Percentiles rank a stretch among this genome's conserved stretches.
Conservation (phyloP, 2,329 filamentous ascomycete genomes). For the Aplosporella prunicola region DNA sequence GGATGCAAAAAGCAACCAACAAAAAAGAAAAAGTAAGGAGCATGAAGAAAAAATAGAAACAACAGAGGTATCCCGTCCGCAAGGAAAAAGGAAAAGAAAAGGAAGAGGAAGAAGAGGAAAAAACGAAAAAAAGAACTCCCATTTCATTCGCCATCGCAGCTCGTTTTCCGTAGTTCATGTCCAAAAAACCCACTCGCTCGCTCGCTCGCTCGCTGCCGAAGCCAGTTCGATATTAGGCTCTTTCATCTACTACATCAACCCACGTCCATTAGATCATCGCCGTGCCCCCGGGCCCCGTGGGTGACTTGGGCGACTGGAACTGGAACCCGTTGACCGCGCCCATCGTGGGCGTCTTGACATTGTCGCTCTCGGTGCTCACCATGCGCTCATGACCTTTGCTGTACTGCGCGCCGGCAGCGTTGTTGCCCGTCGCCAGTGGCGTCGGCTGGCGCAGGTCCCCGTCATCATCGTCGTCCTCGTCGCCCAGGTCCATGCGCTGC, state of each 20-base stretch:
- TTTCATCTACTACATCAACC: background rate
- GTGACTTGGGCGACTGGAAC: conserved; percentile 2
- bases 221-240: background rate
- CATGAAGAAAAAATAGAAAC: too few relatives aligned
- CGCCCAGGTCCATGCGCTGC: conserved; percentile 22
- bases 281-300: conserved; percentile 9
- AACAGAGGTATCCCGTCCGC: too few relatives aligned
- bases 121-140: background rate
- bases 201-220: background rate
- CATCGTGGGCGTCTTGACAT: conserved; percentile 1
- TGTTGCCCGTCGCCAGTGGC: background rate
- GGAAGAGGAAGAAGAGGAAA: background rate
- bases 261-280: conserved; percentile 8
- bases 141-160: conserved; percentile 2
- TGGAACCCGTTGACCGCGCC: conserved; percentile 8
- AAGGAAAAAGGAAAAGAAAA: background rate
- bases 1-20: too few relatives aligned
- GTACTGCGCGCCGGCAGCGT: background rate
- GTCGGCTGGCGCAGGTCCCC: background rate
- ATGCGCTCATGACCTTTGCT: conserved; percentile 1
- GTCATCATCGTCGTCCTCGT: conserved; percentile 14
- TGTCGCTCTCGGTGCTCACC: background rate
- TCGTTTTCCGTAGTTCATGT: conserved; percentile 1
- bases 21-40: too few relatives aligned
- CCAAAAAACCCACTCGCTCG: background rate